Conservation (phyloP, 192 early-diverging fungal genomes). For the Mortierella alpina region DNA sequence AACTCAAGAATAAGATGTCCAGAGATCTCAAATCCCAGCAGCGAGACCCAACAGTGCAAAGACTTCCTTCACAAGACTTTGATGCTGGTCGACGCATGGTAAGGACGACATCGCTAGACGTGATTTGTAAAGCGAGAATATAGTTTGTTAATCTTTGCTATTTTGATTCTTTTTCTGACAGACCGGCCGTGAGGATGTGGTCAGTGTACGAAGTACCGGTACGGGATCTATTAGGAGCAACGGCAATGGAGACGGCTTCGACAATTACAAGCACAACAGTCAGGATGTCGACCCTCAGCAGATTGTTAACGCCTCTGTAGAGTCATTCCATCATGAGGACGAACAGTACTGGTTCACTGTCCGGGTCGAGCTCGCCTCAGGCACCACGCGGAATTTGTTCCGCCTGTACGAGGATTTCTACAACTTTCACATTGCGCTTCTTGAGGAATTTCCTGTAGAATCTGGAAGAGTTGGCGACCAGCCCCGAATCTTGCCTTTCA, state of each 20-base stretch:
- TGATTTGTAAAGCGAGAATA: not conserved
- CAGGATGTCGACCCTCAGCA: slow-evolving; percentile 15
- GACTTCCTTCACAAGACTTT: slow-evolving; percentile 44
- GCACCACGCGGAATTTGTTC: slow-evolving; percentile 70
- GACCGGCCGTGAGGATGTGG: slow-evolving; percentile 12
- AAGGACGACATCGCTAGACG: not conserved
- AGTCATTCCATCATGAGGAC: slow-evolving; percentile 74
- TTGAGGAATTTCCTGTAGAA: slow-evolving; percentile 74
- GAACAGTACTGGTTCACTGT: slow-evolving; percentile 81
- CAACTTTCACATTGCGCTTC: slow-evolving; percentile 76
- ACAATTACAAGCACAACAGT: not conserved
- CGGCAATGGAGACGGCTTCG: not conserved
- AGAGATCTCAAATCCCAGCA: slow-evolving; percentile 41
- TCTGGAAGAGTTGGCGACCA: slow-evolving; percentile 65
- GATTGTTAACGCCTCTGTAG: slow-evolving; percentile 67
- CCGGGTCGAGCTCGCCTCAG: slow-evolving; percentile 61
- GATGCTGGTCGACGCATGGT: slow-evolving; percentile 32
- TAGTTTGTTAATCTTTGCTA: not conserved
- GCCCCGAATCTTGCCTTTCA: slow-evolving; percentile 69
- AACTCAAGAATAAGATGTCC: slow-evolving; percentile 54
- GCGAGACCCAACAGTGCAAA: slow-evolving; percentile 16
- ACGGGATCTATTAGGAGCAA: slow-evolving; percentile 7
- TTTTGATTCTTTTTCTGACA: not conserved
- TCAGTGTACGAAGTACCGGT: slow-evolving; percentile 7
- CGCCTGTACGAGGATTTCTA: slow-evolving; percentile 86